A percentile compares a stretch with the other conserved stretches of the same genome.
Evolutionary conservation across 2,329 filamentous ascomycete species (phyloP).

Genomic region (Pseudogymnoascus sp.): DNA sequence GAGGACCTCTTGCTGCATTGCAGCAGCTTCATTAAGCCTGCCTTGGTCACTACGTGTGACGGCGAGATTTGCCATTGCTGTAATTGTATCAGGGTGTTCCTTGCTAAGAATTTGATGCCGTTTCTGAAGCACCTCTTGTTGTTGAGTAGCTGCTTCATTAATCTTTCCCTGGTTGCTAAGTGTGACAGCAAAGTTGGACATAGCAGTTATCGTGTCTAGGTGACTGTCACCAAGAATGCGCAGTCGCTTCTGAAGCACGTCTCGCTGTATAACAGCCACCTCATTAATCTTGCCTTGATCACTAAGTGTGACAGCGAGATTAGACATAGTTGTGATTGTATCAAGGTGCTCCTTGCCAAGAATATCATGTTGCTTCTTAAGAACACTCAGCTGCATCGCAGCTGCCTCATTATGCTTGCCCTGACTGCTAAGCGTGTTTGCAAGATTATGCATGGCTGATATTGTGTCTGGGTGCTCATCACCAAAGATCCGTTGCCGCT

Average conservation of each 20-base stretch:
- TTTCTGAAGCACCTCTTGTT: slow-evolving; percentile 3
- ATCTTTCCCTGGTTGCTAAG: not conserved
- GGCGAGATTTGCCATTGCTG: not conserved
- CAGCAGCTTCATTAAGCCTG: not conserved
- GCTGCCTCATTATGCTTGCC: not conserved
- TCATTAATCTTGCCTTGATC: not conserved
- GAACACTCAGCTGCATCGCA: not conserved
- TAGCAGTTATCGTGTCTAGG: slow-evolving; percentile 1
- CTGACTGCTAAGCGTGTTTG: not conserved
- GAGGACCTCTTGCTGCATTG: not conserved
- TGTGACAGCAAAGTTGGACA: not conserved
- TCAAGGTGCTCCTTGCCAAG: not conserved
- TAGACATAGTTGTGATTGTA: not conserved
- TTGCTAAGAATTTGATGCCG: not conserved
- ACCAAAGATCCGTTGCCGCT: not conserved
- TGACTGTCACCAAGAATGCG: slow-evolving; percentile 10
- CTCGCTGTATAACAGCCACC: not conserved
- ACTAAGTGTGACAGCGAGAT: not conserved
- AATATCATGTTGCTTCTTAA: not conserved
- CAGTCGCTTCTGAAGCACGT: slow-evolving; percentile 1
- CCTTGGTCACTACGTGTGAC: not conserved
- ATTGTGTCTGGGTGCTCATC: not conserved
- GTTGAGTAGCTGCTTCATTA: not conserved
- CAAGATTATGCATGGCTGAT: not conserved
- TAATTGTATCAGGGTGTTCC: slow-evolving; percentile 10